A percentile compares a stretch with the other conserved stretches of the same genome.
Conservation (phyloP, 257 asterid species). For the Verbena officinalis region DNA sequence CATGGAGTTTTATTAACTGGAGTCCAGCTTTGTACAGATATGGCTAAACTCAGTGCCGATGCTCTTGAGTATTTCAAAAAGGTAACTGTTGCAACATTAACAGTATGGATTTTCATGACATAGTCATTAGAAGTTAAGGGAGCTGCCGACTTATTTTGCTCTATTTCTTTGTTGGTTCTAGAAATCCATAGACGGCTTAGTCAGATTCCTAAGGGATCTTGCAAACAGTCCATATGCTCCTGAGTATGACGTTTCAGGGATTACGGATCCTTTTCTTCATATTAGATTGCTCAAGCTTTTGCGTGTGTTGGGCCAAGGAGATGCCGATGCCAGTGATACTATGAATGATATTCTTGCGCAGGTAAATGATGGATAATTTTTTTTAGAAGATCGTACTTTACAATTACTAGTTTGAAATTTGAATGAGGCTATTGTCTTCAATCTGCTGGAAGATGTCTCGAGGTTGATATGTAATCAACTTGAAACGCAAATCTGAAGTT, state of each 20-base stretch:
- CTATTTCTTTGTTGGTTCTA: slow-evolving; percentile 31
- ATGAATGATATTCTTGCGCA: slow-evolving; percentile 97
- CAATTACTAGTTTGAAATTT: too few species aligned
- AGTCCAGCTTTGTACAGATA: slow-evolving; percentile 82
- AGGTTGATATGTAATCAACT: background rate
- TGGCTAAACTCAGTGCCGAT: slow-evolving; percentile 72
- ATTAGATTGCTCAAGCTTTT: slow-evolving; percentile 74
- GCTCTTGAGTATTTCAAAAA: slow-evolving; percentile 83
- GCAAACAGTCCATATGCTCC: slow-evolving; percentile 90
- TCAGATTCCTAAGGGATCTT: slow-evolving; percentile 76
- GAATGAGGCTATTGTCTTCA: background rate
- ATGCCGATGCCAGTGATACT: slow-evolving; percentile 86
- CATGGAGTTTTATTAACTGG: slow-evolving; percentile 96
- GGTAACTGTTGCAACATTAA: slow-evolving; percentile 44
- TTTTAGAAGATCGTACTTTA: background rate
- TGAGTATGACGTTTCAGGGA: slow-evolving; percentile 89
- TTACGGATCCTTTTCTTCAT: slow-evolving; percentile 88
- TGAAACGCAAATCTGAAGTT: background rate
- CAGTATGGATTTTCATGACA: slow-evolving; percentile 18
- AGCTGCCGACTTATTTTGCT: slow-evolving; percentile 19
- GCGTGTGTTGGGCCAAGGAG: slow-evolving; percentile 79
- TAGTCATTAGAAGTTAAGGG: slow-evolving; percentile 20
- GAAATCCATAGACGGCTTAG: slow-evolving; percentile 90
- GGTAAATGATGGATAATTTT: slow-evolving; percentile 57
- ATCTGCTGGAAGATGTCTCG: background rate